phyloP scores from a whole-genome alignment of 306 rosid genomes.

The Psophocarpus tetragonolobus region DNA sequence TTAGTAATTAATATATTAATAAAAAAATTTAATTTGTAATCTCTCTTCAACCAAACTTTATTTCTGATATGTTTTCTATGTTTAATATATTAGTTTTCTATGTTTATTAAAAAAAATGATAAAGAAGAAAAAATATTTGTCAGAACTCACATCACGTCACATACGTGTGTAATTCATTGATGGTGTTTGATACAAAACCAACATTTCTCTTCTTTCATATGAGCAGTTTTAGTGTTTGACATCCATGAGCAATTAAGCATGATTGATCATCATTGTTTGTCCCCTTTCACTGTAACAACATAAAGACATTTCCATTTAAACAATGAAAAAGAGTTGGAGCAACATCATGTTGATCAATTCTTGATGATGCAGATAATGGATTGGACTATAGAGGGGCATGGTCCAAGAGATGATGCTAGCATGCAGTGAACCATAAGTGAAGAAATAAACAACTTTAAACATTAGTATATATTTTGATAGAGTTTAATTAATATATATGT shows the following conservation, averaged over 20 bases:
- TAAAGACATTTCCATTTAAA: constrained; percentile 36
- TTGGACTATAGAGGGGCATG: constrained; percentile 5
- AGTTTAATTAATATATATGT: too few species aligned
- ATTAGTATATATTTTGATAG: background rate
- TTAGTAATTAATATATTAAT: too few species aligned
- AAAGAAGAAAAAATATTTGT: background rate
- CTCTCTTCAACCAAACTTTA: too few species aligned
- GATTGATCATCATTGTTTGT: constrained; percentile 50
- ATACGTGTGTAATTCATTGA: background rate
- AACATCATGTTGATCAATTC: constrained; percentile 52
- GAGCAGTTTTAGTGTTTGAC: too few species aligned
- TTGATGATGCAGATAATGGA: constrained; percentile 15
- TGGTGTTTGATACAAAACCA: background rate
- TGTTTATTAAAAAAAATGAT: background rate
- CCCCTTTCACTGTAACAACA: constrained; percentile 38
- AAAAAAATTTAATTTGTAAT: too few species aligned
- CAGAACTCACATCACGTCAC: background rate
- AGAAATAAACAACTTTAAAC: constrained; percentile 6
- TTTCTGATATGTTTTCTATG: too few species aligned
- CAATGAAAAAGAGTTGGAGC: constrained; percentile 34
- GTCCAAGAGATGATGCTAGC: constrained; percentile 43
- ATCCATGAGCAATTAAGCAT: constrained; percentile 33
- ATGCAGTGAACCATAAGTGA: constrained; percentile 34
- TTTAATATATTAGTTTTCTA: too few species aligned
- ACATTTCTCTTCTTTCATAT: background rate